Conservation (phyloP, 192 early-diverging fungal genomes). For the Linderina pennispora region DNA sequence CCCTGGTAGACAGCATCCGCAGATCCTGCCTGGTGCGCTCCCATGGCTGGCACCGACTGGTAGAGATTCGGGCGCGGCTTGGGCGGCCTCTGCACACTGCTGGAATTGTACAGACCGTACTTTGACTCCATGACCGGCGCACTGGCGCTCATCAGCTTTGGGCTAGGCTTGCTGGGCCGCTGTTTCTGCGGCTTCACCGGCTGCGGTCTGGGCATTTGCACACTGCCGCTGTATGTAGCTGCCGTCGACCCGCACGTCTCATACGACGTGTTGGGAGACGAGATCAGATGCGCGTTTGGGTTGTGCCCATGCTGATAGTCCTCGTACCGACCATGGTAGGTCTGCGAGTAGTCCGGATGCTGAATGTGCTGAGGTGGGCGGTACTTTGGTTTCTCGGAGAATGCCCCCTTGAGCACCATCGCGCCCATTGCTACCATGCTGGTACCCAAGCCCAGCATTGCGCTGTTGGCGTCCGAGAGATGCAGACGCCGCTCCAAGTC, state of each 20-base stretch:
- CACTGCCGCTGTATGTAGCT: not conserved
- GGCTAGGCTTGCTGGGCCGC: not conserved
- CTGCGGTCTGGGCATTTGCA: not conserved
- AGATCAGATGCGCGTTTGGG: not conserved
- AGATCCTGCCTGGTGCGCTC: too few species aligned
- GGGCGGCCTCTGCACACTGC: too few species aligned
- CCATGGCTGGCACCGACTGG: too few species aligned
- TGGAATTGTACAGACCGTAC: too few species aligned
- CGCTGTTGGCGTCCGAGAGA: too few species aligned
- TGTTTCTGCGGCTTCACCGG: not conserved
- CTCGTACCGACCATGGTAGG: not conserved
- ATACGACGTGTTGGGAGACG: not conserved
- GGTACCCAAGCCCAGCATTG: not conserved
- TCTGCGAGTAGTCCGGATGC: not conserved
- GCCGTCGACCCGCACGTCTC: not conserved
- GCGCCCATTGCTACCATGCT: not conserved
- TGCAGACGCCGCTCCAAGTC: constrained; percentile 4
- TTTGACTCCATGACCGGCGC: too few species aligned
- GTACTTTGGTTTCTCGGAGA: not conserved
- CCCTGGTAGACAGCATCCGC: too few species aligned
- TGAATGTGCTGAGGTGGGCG: not conserved
- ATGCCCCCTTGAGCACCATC: not conserved
- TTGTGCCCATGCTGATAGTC: not conserved
- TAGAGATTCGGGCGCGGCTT: too few species aligned
- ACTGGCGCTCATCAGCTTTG: too few species aligned